Conservation (phyloP, 805 yeast species). For the Sporopachydermia quercuum region DNA sequence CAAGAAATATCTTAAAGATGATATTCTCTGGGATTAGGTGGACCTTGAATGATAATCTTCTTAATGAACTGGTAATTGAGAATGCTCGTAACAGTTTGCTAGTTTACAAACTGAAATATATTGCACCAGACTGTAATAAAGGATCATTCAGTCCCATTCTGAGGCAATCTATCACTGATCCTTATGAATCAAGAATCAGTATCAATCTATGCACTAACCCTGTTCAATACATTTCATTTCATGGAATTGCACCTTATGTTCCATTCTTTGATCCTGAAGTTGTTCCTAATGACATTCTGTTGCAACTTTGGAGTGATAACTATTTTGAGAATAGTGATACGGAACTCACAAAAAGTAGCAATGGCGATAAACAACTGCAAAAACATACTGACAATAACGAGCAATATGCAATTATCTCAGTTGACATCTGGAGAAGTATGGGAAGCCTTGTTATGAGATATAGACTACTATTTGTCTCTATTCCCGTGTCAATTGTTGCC, state of each 20-base stretch:
- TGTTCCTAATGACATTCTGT: neutral
- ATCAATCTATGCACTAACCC: conserved; percentile 29
- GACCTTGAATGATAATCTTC: conserved; percentile 23
- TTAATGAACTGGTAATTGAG: conserved; percentile 18
- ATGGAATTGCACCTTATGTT: conserved; percentile 57
- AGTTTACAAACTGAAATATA: conserved; percentile 28
- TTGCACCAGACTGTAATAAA: conserved; percentile 5
- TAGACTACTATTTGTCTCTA: conserved; percentile 56
- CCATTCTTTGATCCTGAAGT: conserved; percentile 27
- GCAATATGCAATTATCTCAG: too few relatives aligned
- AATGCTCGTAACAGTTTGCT: conserved; percentile 49
- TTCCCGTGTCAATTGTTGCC: conserved; percentile 48
- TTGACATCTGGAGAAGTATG: conserved; percentile 47
- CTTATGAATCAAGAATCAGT: conserved; percentile 73
- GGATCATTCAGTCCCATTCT: conserved; percentile 41
- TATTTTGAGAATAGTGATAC: too few relatives aligned
- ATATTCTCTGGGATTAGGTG: conserved; percentile 15
- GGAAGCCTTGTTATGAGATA: conserved; percentile 61
- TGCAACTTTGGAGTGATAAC: neutral
- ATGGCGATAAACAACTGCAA: neutral
- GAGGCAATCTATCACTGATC: conserved; percentile 50
- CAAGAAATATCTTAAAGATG: conserved; percentile 7
- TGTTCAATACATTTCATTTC: conserved; percentile 29
- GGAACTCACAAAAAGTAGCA: too few relatives aligned
- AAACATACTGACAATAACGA: conserved; percentile 5